Base-by-base conservation (phyloP, 768 basidiomycete species). In the Boletus subcaerulescens region DNA sequence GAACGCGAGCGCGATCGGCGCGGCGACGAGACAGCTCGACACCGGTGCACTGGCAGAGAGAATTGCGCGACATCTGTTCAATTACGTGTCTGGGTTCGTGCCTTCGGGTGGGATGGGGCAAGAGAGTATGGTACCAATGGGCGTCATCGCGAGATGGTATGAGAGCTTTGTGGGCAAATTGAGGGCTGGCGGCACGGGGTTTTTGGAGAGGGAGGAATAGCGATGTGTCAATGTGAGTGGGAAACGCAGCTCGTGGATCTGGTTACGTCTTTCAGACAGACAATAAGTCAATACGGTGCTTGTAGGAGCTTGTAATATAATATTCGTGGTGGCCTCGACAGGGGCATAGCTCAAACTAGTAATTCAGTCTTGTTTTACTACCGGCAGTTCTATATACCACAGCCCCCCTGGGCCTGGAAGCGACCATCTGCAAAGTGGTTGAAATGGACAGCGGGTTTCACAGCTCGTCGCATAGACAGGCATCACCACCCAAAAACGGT, bases 51-150 rank as follows among this genome's bases (percentile, higher is more conserved):
- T 70, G 46, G 73, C 48, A 24, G 68, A 53, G 64, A 66, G 64
- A 11, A 48, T 65, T 52, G 84, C 86, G 22, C 87, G 84, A 58
- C 82, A 93, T 64, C 71, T 92, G 52, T 79, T 91, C 67, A 89
- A 89, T 60, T 91, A 89, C 59, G 59, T 91, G 7, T 81, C 85
- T 8, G 80, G 88, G 2, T 92, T 91, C 60, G 74, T 74, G 4
- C 61, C 68, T 32, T 75, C 77, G 17, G 73, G 76, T 5, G 71
- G 64, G 15, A 57, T 84, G 22, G 74, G 77, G 3, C 78, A 77
- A 1, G 81, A 85, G 45, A 76, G 77, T 20, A 67, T 76, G 56
- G 74, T 90, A 3, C 86, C 86, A 9, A 81, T 91, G 79, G 76
- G 72, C 43, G 50, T 86, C 29, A 76, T 91, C 29, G 76, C 74